These are phyloP conservation scores for Talaromyces sp. DNA, from an alignment of 2,329 filamentous ascomycete species.

Conservation along the genomic window DNA sequence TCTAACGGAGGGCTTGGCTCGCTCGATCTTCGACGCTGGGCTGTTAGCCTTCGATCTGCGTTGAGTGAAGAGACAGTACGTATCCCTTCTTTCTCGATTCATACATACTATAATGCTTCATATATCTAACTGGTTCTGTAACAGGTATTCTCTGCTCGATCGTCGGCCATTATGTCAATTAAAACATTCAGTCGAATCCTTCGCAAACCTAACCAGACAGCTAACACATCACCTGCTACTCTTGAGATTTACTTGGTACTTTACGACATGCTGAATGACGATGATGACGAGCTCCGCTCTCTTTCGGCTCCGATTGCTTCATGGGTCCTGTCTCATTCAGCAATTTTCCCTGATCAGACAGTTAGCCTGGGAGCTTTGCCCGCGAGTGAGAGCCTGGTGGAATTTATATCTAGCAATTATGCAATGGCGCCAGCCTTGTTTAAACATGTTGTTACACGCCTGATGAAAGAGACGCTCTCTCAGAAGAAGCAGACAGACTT, in stretches of 20 bases:
- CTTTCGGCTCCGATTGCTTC: conserved; percentile 51
- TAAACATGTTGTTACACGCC: conserved; percentile 38
- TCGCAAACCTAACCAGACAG: conserved; percentile 24
- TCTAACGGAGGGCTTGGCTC: conserved; percentile 21
- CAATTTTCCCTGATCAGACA: conserved; percentile 29
- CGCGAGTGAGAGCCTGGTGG: conserved; percentile 44
- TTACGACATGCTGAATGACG: conserved; percentile 79
- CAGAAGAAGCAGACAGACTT: conserved; percentile 22
- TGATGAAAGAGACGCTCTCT: conserved; percentile 27
- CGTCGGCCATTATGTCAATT: conserved; percentile 39
- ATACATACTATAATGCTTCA: background rate
- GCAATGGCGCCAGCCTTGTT: conserved; percentile 33
- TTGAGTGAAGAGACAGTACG: conserved; percentile 45
- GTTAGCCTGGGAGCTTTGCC: conserved; percentile 50
- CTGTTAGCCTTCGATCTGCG: conserved; percentile 38
- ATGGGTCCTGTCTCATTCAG: conserved; percentile 36
- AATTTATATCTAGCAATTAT: conserved; percentile 39
- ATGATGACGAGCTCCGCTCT: conserved; percentile 84
- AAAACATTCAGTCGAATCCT: conserved; percentile 46
- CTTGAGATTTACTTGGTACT: conserved; percentile 63
- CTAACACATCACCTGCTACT: conserved; percentile 34
- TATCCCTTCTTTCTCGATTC: background rate
- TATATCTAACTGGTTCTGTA: background rate
- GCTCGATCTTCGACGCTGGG: conserved; percentile 32
- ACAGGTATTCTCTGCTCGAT: conserved; percentile 42